phyloP scores from a whole-genome alignment of 768 basidiomycete species.

The Stropharia rugosoannulata region DNA sequence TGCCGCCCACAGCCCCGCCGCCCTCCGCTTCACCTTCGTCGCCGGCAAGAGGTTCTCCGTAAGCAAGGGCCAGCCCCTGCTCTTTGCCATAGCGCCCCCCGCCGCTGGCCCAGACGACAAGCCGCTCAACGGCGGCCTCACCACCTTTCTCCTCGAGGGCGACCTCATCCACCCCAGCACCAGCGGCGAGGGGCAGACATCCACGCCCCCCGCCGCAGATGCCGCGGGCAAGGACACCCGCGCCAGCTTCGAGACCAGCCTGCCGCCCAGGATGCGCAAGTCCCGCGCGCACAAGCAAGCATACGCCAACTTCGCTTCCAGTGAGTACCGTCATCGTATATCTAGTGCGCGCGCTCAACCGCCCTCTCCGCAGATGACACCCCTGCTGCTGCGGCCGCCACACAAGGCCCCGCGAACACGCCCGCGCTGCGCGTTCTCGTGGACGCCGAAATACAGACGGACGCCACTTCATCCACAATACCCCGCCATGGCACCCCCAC shows the following conservation, averaged over 20 bases:
- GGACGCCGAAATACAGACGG: constrained; percentile 23
- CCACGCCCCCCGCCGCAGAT: background rate
- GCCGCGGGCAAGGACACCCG: constrained; percentile 1
- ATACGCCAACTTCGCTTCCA: constrained; percentile 11
- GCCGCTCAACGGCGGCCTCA: constrained; percentile 44
- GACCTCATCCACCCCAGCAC: constrained; percentile 39
- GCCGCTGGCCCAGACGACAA: constrained; percentile 13
- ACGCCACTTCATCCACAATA: constrained; percentile 9
- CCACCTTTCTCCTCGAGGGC: constrained; percentile 58
- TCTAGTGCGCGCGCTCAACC: background rate
- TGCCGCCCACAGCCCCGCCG: constrained; percentile 33
- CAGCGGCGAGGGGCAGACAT: constrained; percentile 18
- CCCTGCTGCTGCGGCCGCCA: background rate
- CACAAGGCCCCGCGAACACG: background rate
- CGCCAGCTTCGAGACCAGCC: constrained; percentile 10
- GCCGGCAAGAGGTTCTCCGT: constrained; percentile 70
- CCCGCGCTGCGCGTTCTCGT: constrained; percentile 19
- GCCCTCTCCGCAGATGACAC: background rate
- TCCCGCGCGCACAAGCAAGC: constrained; percentile 12
- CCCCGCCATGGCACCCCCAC: constrained; percentile 2
- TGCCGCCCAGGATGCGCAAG: constrained; percentile 27
- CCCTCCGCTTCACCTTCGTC: constrained; percentile 62
- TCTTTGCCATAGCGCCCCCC: constrained; percentile 53
- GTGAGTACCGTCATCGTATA: background rate
- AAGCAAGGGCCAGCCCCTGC: constrained; percentile 69